Conservation (phyloP, 208 protist species). For the Naegleria gruberi region DNA sequence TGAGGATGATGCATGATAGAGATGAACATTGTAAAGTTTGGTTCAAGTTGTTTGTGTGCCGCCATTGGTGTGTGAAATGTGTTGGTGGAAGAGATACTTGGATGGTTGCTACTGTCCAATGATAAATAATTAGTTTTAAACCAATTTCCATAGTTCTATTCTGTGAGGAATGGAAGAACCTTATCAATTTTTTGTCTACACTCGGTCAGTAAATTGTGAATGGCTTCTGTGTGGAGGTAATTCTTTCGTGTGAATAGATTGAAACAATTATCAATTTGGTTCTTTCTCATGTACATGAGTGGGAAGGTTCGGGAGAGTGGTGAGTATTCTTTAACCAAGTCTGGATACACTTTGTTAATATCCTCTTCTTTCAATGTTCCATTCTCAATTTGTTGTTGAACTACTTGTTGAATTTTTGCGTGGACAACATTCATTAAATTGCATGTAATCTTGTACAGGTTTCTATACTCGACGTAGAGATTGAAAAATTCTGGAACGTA, state of each 20-base stretch:
- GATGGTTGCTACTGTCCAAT: too few relatives aligned
- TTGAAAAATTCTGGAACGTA: background rate
- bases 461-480: background rate
- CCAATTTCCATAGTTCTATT: too few relatives aligned
- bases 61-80: too few relatives aligned
- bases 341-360: background rate
- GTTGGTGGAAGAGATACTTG: too few relatives aligned
- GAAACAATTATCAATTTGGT: background rate
- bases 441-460: background rate
- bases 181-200: background rate
- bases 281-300: background rate
- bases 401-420: background rate
- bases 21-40: too few relatives aligned
- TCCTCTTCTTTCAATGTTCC: background rate
- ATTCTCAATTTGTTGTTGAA: background rate
- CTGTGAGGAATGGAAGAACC: background rate
- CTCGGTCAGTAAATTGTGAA: background rate
- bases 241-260: background rate
- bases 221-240: background rate
- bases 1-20: too few relatives aligned
- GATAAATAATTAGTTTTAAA: too few relatives aligned
- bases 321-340: background rate
- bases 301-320: background rate
- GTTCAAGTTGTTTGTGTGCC: too few relatives aligned
- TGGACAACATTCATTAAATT: background rate